Conservation (phyloP, 257 asterid species). For the Solanum medicagineum region DNA sequence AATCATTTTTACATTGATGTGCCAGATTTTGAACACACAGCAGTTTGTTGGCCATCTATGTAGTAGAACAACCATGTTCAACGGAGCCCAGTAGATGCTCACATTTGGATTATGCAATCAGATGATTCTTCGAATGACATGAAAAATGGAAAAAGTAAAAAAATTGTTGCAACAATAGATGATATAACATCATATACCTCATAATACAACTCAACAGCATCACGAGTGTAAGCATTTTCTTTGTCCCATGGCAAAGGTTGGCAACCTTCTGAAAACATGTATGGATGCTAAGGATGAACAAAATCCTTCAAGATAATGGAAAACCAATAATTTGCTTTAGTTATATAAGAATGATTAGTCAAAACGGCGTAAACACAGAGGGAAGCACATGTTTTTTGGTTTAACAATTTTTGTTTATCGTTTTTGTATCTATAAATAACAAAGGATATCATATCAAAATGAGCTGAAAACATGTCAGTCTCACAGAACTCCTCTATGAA, state of each 20-base stretch:
- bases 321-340: background rate
- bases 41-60: background rate
- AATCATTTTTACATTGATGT: background rate
- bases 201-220: constrained; percentile 72
- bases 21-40: background rate
- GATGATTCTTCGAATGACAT: background rate
- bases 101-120: background rate
- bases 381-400: background rate
- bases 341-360: background rate
- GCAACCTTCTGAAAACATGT: constrained; percentile 79
- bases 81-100: background rate
- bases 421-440: background rate
- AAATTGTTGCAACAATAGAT: background rate
- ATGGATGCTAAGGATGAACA: constrained; percentile 46
- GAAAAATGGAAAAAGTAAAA: background rate
- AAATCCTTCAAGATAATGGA: background rate
- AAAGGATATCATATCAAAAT: constrained; percentile 93
- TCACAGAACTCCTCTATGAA: constrained; percentile 88
- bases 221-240: constrained; percentile 60
- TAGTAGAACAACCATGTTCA: background rate
- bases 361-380: background rate
- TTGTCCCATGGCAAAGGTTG: constrained; percentile 85
- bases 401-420: background rate
- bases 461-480: constrained; percentile 61
- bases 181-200: constrained; percentile 41